These are phyloP conservation scores for Syzygium oleosum DNA, from an alignment of 345 rosid species.

Conservation along the genomic window DNA sequence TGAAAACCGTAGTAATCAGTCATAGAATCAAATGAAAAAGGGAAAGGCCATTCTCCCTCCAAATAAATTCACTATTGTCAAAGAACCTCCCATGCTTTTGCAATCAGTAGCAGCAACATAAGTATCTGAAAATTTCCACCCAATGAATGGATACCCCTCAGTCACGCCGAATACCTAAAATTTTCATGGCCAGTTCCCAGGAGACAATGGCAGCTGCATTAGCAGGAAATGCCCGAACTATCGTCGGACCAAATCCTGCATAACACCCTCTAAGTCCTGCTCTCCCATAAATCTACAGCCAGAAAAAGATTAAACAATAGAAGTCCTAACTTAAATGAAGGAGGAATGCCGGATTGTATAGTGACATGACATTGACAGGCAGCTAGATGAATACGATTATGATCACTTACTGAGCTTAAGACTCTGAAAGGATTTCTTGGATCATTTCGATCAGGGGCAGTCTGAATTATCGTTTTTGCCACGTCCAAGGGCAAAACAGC, in stretches of 20 bases:
- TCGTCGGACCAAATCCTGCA: conserved; percentile 80
- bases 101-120: not conserved
- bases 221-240: conserved; percentile 88
- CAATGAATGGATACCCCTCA: conserved; percentile 3
- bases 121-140: not conserved
- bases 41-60: not conserved
- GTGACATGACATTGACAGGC: not conserved
- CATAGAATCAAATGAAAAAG: not conserved
- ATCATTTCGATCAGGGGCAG: conserved; percentile 44
- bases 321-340: not conserved
- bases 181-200: conserved; percentile 86
- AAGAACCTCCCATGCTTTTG: not conserved
- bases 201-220: conserved; percentile 95
- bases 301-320: not conserved
- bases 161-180: conserved; percentile 53
- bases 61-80: not conserved
- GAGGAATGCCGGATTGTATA: not conserved
- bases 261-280: conserved; percentile 86
- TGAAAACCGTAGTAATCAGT: not conserved
- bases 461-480: conserved; percentile 91
- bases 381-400: not conserved
- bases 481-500: conserved; percentile 79
- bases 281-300: conserved; percentile 53
- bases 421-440: conserved; percentile 66
- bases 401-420: conserved; percentile 47